A percentile compares a stretch with the other conserved stretches of the same genome.
These are phyloP conservation scores for Fusarium succisae DNA, from an alignment of 2,329 filamentous ascomycete species.

Conservation along the genomic window DNA sequence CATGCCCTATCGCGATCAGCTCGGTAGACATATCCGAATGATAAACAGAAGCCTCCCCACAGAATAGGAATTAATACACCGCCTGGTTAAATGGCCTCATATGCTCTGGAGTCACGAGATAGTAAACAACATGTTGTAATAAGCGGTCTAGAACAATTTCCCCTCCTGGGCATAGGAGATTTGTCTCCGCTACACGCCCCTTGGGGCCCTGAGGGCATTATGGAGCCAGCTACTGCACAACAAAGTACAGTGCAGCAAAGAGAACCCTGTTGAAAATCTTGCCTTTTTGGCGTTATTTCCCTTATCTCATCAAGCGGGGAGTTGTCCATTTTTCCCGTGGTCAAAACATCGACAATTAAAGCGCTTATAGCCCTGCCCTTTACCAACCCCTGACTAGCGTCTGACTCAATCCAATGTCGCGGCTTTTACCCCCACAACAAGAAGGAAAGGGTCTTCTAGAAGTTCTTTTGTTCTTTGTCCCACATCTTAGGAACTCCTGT, in stretches of 20 bases:
- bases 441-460: conserved; percentile 30
- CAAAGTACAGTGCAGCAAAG: conserved; percentile 12
- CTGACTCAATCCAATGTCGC: conserved; percentile 19
- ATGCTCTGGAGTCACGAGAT: background rate
- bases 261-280: conserved; percentile 24
- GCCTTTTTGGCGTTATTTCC: conserved; percentile 26
- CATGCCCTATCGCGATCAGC: conserved; percentile 14
- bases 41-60: background rate
- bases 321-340: conserved; percentile 12
- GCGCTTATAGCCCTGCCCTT: conserved; percentile 21
- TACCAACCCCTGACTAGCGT: conserved; percentile 26
- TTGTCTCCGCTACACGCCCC: conserved; percentile 20
- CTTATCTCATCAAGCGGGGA: conserved; percentile 20
- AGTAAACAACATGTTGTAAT: background rate
- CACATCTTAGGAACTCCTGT: conserved; percentile 13
- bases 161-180: background rate
- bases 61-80: conserved; percentile 17
- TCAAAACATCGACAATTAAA: conserved; percentile 18
- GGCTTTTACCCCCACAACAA: conserved; percentile 17
- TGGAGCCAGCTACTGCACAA: conserved; percentile 20
- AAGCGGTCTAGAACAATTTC: conserved; percentile 24
- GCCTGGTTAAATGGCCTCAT: conserved; percentile 18
- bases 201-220: background rate
- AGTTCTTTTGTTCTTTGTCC: conserved; percentile 24
- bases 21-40: background rate